These are phyloP conservation scores for Trypanosoma grayi DNA, from an alignment of 208 protist species.

Conservation along the genomic window DNA sequence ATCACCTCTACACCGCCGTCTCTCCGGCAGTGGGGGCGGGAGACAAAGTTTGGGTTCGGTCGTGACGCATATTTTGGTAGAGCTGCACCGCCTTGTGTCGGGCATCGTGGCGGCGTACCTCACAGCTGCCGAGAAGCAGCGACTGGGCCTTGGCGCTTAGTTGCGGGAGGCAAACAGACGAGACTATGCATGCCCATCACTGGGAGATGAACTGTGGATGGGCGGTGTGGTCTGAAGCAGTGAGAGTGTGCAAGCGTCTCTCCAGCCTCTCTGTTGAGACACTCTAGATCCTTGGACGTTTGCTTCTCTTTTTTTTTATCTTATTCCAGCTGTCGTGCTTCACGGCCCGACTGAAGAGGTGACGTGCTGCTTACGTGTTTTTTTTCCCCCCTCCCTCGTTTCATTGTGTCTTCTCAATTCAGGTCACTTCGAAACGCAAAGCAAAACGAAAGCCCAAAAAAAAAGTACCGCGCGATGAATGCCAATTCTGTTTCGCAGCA, in stretches of 20 bases:
- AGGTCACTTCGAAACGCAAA: too few species aligned
- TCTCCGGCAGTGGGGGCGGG: background rate
- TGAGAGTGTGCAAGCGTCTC: background rate
- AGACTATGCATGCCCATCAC: background rate
- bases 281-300: too few species aligned
- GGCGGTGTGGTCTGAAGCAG: background rate
- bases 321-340: too few species aligned
- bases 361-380: too few species aligned
- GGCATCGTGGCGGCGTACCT: conserved; percentile 48
- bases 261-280: too few species aligned
- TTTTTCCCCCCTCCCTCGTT: too few species aligned
- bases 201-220: background rate
- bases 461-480: background rate
- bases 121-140: conserved; percentile 64
- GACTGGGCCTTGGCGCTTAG: conserved; percentile 34
- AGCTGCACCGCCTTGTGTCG: conserved; percentile 55
- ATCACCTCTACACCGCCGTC: background rate
- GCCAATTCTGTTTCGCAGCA: background rate
- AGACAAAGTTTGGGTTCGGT: conserved; percentile 33
- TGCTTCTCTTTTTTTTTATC: conserved; percentile 20
- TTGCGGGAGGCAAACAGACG: too few species aligned
- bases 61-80: conserved; percentile 49
- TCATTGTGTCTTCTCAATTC: too few species aligned
- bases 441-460: too few species aligned
- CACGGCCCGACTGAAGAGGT: too few species aligned